A percentile compares a stretch with the other conserved stretches of the same genome.
Evolutionary conservation across 208 protist species (phyloP).

Genomic region (Crithidia expoeki): DNA sequence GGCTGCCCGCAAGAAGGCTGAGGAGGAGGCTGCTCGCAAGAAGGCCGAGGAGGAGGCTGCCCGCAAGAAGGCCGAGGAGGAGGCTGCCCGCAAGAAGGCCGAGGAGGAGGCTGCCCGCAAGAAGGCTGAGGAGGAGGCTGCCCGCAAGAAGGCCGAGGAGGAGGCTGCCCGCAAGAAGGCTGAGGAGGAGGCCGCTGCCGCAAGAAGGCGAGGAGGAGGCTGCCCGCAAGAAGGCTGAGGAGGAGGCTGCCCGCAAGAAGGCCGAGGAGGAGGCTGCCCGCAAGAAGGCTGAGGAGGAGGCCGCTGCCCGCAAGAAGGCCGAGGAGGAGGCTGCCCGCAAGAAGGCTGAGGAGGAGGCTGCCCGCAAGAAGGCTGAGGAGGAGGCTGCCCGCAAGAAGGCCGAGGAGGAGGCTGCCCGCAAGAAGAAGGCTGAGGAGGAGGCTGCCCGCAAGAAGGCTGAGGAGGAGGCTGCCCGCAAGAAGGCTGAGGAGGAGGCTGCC

Average conservation of each 20-base stretch:
- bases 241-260: neutral
- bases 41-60: constrained; percentile 19
- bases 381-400: neutral
- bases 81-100: constrained; percentile 11
- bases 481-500: constrained; percentile 10
- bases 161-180: too few relatives aligned
- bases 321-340: constrained; percentile 6
- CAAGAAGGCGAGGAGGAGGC: neutral
- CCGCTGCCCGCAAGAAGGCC: neutral
- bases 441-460: constrained; percentile 13
- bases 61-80: constrained; percentile 11
- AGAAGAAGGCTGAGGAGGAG: neutral
- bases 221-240: constrained; percentile 4
- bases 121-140: neutral
- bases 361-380: neutral
- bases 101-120: constrained; percentile 14
- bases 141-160: too few relatives aligned
- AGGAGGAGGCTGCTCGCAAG: constrained; percentile 6
- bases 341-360: constrained; percentile 7
- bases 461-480: constrained; percentile 12
- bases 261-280: constrained; percentile 4
- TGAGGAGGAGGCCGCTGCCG: constrained; percentile 2
- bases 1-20: neutral
- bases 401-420: neutral
- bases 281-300: neutral